phyloP scores from a whole-genome alignment of 768 basidiomycete genomes.

The Boletus pseudopeckii region DNA sequence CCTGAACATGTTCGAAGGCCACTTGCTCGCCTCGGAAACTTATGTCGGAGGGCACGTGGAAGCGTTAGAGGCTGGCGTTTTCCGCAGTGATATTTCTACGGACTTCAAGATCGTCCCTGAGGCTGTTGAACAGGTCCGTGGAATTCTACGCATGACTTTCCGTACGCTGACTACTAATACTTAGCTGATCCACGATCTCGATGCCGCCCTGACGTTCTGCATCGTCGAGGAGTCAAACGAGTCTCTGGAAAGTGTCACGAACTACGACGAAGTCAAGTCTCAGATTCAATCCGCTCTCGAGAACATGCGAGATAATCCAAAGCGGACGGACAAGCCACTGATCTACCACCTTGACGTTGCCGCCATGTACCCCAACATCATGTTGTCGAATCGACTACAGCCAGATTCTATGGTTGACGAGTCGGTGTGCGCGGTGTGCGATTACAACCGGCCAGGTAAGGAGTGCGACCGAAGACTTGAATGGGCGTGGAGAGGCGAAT shows the following conservation, averaged over 20 bases:
- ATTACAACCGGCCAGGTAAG: conserved; percentile 96
- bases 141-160: background rate
- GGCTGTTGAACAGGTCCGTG: conserved; percentile 76
- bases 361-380: conserved; percentile 99
- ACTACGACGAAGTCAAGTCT: conserved; percentile 89
- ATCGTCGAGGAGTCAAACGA: conserved; percentile 82
- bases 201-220: conserved; percentile 86
- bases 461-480: conserved; percentile 88
- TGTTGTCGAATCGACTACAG: conserved; percentile 98
- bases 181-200: conserved; percentile 91
- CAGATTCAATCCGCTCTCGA: conserved; percentile 78
- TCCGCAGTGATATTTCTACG: conserved; percentile 90
- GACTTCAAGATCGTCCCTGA: conserved; percentile 93
- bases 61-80: conserved; percentile 96
- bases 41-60: conserved; percentile 99
- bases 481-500: conserved; percentile 99
- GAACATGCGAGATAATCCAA: conserved; percentile 86
- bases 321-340: conserved; percentile 85
- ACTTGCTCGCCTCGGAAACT: conserved; percentile 94
- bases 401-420: conserved; percentile 98
- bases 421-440: conserved; percentile 94
- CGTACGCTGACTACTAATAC: background rate
- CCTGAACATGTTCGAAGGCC: conserved; percentile 91
- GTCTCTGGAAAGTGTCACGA: conserved; percentile 79
- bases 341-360: conserved; percentile 99